These are phyloP conservation scores for Boeremia lycopersici DNA, from an alignment of 2,329 filamentous ascomycete genomes.

Conservation along the genomic window DNA sequence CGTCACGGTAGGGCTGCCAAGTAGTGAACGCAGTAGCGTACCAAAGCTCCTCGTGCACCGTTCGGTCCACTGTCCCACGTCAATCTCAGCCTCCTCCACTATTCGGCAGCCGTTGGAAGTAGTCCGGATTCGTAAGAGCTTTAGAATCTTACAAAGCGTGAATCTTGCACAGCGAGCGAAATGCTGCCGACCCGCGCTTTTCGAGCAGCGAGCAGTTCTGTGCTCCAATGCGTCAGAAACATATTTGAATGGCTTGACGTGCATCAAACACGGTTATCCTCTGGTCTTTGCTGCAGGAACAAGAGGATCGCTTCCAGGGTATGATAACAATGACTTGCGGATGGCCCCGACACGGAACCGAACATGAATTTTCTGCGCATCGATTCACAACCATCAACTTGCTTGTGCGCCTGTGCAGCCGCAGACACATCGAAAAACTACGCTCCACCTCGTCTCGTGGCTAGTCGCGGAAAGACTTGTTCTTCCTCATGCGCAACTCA, in stretches of 20 bases:
- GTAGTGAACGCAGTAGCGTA: slow-evolving; percentile 1
- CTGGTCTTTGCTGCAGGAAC: neutral
- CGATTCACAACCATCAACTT: neutral
- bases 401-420: neutral
- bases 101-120: neutral
- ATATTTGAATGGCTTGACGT: neutral
- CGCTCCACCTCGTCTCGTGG: neutral
- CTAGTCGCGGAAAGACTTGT: neutral
- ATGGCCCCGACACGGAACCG: too few species aligned
- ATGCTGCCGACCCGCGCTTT: neutral
- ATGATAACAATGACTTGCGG: too few species aligned
- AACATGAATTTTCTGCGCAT: too few species aligned
- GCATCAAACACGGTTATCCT: neutral
- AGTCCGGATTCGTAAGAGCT: slow-evolving; percentile 5
- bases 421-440: neutral
- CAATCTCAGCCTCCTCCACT: slow-evolving; percentile 2
- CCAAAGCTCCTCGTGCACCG: slow-evolving; percentile 1
- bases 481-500: neutral
- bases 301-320: too few species aligned
- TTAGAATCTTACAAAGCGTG: neutral
- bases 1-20: slow-evolving; percentile 1
- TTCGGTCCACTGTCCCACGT: slow-evolving; percentile 12
- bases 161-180: slow-evolving; percentile 11
- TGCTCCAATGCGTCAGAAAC: neutral
- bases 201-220: neutral